Evolutionary conservation across 345 rosid genomes (phyloP).

Genomic region (Syzygium aromaticum): DNA sequence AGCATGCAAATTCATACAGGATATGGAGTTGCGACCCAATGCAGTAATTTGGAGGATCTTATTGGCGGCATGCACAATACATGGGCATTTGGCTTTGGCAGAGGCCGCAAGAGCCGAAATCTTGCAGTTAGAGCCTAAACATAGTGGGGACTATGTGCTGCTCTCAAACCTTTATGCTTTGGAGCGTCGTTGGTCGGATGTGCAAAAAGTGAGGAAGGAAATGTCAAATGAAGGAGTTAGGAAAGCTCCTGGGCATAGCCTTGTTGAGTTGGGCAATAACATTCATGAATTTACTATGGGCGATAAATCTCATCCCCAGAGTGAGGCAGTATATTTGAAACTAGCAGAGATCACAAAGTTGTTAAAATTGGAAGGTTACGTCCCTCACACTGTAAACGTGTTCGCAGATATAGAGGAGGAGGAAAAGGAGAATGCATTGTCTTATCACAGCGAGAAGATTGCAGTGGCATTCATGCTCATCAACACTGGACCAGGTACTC

Average conservation of each 20-base stretch:
- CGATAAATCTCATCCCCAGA: conserved; percentile 55
- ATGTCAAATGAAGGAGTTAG: conserved; percentile 55
- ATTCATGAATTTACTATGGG: conserved; percentile 66
- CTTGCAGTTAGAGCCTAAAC: conserved; percentile 52
- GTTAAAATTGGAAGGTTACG: conserved; percentile 53
- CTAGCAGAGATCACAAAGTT: conserved; percentile 43
- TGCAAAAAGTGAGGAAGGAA: conserved; percentile 46
- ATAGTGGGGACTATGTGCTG: conserved; percentile 76
- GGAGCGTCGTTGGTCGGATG: conserved; percentile 66
- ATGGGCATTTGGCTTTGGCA: conserved; percentile 50
- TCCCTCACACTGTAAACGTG: conserved; percentile 48
- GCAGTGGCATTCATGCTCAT: conserved; percentile 75
- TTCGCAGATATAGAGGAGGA: conserved; percentile 71
- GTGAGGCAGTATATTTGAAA: conserved; percentile 39
- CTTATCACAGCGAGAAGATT: conserved; percentile 81
- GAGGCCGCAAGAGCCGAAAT: conserved; percentile 48
- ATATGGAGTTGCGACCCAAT: conserved; percentile 62
- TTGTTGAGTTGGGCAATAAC: conserved; percentile 63
- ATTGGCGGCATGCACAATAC: conserved; percentile 60
- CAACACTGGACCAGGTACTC: conserved; percentile 42
- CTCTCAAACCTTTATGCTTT: conserved; percentile 79
- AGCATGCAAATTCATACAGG: conserved; percentile 42
- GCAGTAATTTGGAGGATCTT: conserved; percentile 78
- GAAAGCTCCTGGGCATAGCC: conserved; percentile 64
- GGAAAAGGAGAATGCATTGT: conserved; percentile 64